Evolutionary conservation across 495 filamentous ascomycete species (phyloP), one percentile per base, ranked within the genome.

Genomic region (Echria macrotheca): DNA sequence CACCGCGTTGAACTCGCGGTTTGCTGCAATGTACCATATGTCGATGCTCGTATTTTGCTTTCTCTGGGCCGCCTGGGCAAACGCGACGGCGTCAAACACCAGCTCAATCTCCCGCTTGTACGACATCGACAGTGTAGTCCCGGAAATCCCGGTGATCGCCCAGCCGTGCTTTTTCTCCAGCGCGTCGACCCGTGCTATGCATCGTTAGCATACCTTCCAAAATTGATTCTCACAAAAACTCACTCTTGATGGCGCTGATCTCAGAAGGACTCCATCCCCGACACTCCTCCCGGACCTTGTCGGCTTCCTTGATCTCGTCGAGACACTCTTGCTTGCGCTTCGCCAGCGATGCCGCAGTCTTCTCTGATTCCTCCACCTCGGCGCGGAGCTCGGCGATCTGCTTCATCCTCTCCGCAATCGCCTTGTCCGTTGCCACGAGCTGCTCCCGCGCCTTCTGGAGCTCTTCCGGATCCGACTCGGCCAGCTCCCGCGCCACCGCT

Each of bases 201-300:
- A n/a, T n/a, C n/a, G n/a, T n/a, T n/a, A n/a, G n/a, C n/a, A n/a
- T n/a, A n/a, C n/a, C n/a, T n/a, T n/a, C n/a, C n/a, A n/a, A n/a
- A n/a, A n/a, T n/a, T n/a, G n/a, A n/a, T n/a, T n/a, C n/a, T n/a
- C n/a, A n/a, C n/a, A n/a, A n/a, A n/a, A 26, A 56, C 75, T 58
- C 68, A 88, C 85, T 76, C 74, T 91, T 87, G 6, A 91, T 69
- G 19, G 73, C 73, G 44, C 67, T 72, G 46, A 97, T 84, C 61
- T 97, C 93, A 14, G 72, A 77, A 23, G 82, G 76, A 50, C 82
- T 93, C 86, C 90, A 96, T 17, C 93, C 90, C 14, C 90, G 79
- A 63, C 85, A 95, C 56, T 93, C 83, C 63, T 95, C 88, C 53
- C 84, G 80, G 28, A 94, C 72, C 47, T 82, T 83, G 58, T 96